Conservation (phyloP, 2,329 filamentous ascomycete species). For the Stemphylium vesicarium region DNA sequence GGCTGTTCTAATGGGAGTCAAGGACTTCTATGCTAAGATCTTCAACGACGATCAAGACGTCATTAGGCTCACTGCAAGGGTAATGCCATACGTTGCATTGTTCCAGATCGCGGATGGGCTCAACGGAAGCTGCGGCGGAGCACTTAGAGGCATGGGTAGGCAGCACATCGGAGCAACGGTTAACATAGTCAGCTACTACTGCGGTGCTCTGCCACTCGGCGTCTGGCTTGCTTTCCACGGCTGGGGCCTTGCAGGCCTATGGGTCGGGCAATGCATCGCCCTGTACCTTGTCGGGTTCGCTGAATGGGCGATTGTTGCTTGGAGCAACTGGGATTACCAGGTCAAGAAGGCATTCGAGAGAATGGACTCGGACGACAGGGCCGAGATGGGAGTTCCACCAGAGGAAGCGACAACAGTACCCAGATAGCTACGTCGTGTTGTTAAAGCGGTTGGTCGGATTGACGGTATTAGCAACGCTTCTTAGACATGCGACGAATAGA, state of each 20-base stretch:
- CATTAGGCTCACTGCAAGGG: slow-evolving; percentile 72
- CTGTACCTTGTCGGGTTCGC: slow-evolving; percentile 78
- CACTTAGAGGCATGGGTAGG: slow-evolving; percentile 80
- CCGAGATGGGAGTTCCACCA: slow-evolving; percentile 46
- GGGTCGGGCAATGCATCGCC: slow-evolving; percentile 77
- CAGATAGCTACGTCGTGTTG: slow-evolving; percentile 10
- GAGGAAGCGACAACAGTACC: slow-evolving; percentile 26
- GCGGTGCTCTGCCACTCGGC: slow-evolving; percentile 78
- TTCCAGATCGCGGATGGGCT: slow-evolving; percentile 91
- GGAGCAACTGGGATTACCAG: slow-evolving; percentile 78
- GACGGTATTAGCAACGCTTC: slow-evolving; percentile 22
- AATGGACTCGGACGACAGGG: slow-evolving; percentile 63
- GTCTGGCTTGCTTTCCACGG: slow-evolving; percentile 86
- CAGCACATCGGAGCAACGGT: slow-evolving; percentile 85
- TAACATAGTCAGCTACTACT: slow-evolving; percentile 84
- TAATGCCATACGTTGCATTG: slow-evolving; percentile 85
- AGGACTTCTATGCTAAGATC: slow-evolving; percentile 74
- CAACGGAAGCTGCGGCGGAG: slow-evolving; percentile 83
- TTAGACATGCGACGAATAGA: slow-evolving; percentile 31
- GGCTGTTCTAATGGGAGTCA: slow-evolving; percentile 70
- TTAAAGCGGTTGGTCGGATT: slow-evolving; percentile 1
- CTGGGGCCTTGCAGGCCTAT: slow-evolving; percentile 80
- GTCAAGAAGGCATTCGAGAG: slow-evolving; percentile 73
- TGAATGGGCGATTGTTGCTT: slow-evolving; percentile 80
- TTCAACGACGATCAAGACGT: slow-evolving; percentile 82